These are phyloP conservation scores for Trypanosoma rangeli DNA, from an alignment of 208 protist genomes.

Conservation along the genomic window DNA sequence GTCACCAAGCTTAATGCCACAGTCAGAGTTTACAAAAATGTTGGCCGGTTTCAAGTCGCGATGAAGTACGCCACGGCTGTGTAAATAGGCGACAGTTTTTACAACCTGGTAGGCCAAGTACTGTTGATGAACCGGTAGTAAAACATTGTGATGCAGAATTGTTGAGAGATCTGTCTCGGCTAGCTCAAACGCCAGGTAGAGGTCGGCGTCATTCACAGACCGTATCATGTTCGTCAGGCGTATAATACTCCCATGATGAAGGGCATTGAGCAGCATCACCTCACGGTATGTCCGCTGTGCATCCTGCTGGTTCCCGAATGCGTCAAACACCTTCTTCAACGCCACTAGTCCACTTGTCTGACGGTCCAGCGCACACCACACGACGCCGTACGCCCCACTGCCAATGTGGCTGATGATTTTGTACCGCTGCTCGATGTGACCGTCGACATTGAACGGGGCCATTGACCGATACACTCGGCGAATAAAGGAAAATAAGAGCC, in stretches of 20 bases:
- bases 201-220: conserved; percentile 90
- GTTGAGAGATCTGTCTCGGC: conserved; percentile 76
- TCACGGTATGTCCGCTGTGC: conserved; percentile 96
- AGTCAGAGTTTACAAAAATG: conserved; percentile 93
- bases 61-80: conserved; percentile 88
- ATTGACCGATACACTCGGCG: conserved; percentile 24
- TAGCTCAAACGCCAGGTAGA: conserved; percentile 98
- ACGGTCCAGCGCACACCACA: conserved; percentile 93
- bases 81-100: conserved; percentile 93
- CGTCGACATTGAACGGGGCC: conserved; percentile 84
- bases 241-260: conserved; percentile 93
- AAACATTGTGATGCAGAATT: conserved; percentile 95
- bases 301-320: conserved; percentile 93
- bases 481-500: conserved; percentile 3
- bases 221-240: conserved; percentile 95
- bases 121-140: conserved; percentile 93
- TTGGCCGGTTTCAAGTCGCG: conserved; percentile 94
- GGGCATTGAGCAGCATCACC: conserved; percentile 94
- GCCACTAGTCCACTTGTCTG: conserved; percentile 85
- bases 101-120: conserved; percentile 97
- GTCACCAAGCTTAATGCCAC: conserved; percentile 95
- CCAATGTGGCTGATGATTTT: conserved; percentile 93
- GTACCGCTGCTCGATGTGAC: conserved; percentile 93
- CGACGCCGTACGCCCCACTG: conserved; percentile 95
- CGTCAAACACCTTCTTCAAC: conserved; percentile 97